These are phyloP conservation scores for Penicillium cataractarum DNA, from an alignment of 495 filamentous ascomycete genomes.

Conservation along the genomic window DNA sequence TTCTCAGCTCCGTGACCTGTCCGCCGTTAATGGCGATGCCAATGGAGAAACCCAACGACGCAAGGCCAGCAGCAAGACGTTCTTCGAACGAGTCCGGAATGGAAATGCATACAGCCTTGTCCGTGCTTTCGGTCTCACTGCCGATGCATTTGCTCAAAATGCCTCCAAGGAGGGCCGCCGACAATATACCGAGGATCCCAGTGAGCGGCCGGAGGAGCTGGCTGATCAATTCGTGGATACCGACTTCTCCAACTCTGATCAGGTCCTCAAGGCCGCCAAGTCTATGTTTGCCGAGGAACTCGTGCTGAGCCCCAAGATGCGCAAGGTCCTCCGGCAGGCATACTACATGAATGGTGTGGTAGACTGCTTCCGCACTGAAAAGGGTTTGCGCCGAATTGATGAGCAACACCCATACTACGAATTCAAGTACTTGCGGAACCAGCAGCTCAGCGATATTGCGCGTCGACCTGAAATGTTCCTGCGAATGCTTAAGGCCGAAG, in stretches of 20 bases:
- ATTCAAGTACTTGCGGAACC: constrained; percentile 93
- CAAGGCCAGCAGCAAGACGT: constrained; percentile 70
- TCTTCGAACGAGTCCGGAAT: constrained; percentile 82
- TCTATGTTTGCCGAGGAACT: constrained; percentile 91
- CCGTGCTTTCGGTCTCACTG: constrained; percentile 84
- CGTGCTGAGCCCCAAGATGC: constrained; percentile 83
- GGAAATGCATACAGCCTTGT: constrained; percentile 81
- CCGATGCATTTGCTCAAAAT: constrained; percentile 85
- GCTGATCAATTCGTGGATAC: constrained; percentile 75
- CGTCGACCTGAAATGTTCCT: constrained; percentile 84
- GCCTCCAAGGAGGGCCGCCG: constrained; percentile 74
- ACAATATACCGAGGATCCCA: constrained; percentile 81
- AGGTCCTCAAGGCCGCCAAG: constrained; percentile 77
- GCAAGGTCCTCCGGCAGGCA: constrained; percentile 77
- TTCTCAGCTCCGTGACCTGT: constrained; percentile 74
- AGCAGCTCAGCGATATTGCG: constrained; percentile 78
- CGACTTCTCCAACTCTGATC: constrained; percentile 76
- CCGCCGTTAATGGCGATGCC: constrained; percentile 56
- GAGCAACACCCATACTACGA: constrained; percentile 96
- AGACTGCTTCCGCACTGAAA: constrained; percentile 88
- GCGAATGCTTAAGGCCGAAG: constrained; percentile 95
- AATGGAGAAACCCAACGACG: constrained; percentile 66
- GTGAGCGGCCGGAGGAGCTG: constrained; percentile 75
- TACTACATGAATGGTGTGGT: constrained; percentile 83
- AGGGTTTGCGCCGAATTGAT: constrained; percentile 91